Base-by-base conservation (phyloP, 129 eudicot species). In the Rutidosis leptorrhynchoides region DNA sequence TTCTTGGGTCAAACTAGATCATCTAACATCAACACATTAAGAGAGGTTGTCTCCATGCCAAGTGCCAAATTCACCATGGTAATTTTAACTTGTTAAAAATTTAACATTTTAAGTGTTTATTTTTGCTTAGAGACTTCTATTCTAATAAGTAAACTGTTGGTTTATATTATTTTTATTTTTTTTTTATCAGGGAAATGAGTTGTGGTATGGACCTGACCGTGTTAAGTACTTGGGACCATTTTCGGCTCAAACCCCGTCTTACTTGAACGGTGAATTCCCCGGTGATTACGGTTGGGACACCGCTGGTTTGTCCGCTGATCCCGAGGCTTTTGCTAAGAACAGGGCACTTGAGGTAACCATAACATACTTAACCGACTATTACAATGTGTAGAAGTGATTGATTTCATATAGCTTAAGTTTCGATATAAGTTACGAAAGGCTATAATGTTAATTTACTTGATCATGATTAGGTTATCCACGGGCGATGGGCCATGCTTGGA, bases 281-380 rank as follows among this genome's bases (percentile, higher is more conserved):
- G 96, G 92, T 16, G 96, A 88, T 73, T 88, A 88, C 30, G 96
- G 96, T 7, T 88, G 96, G 96, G 96, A 88, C 69, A 85, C 96
- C 16, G 96, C 96, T 40, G 92, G 96, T n/a, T 74, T 88, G 55
- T 88, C 92, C 0, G 96, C 96, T 55, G 96, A 88, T 74, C 96
- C 96, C 5, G 92, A 88, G 81, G 92, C 96, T 55, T 88, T 88
- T 26, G 92, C 96, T 55, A 80, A 60, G 72, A 88, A 88, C 87
- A 71, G 93, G 58, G 96, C 90, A 55, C 96, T 89, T 77, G 96
- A 89, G 93, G 96, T 88, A 64, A 43, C 35, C 17, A 33, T n/a
- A n/a, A 27, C 48, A n/a, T 23, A 6, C 28, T 15, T 40, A 40
- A 40, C 46, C 5, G 1, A 40, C 3, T 40, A 40, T 40, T 49